Conservation (phyloP, 495 filamentous ascomycete species). For the Aspergillus asperescens region DNA sequence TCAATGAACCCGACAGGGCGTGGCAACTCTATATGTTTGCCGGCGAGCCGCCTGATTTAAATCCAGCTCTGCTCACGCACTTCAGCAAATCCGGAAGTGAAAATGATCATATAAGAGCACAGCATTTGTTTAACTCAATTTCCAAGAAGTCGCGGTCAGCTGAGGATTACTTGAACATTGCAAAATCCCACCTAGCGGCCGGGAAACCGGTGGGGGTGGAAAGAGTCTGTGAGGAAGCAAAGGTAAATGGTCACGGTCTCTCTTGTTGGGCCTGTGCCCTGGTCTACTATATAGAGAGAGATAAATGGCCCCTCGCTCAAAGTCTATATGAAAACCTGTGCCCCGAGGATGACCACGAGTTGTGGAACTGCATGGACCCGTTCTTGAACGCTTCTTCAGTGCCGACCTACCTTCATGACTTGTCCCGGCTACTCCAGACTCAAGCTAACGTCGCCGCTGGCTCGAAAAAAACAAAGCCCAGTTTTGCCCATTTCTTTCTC, state of each 20-base stretch:
- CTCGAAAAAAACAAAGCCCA: background rate
- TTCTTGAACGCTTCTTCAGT: constrained; percentile 13
- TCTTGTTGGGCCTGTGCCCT: constrained; percentile 26
- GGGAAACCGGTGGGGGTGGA: constrained; percentile 18
- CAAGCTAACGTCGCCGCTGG: background rate
- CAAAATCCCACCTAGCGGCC: constrained; percentile 23
- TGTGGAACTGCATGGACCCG: constrained; percentile 9
- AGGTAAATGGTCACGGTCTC: constrained; percentile 19
- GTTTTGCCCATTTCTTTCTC: constrained; percentile 24
- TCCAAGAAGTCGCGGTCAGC: constrained; percentile 23
- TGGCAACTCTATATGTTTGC: constrained; percentile 35
- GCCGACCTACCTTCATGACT: constrained; percentile 8
- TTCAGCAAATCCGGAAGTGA: constrained; percentile 30
- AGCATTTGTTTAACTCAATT: constrained; percentile 39
- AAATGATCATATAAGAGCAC: constrained; percentile 35
- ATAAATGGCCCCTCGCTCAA: constrained; percentile 29
- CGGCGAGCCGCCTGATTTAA: constrained; percentile 23
- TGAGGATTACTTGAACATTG: constrained; percentile 36
- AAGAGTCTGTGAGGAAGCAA: constrained; percentile 28
- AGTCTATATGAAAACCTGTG: constrained; percentile 16
- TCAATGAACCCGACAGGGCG: constrained; percentile 26
- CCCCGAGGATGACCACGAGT: constrained; percentile 10
- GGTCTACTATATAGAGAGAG: constrained; percentile 29
- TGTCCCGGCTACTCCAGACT: constrained; percentile 17
- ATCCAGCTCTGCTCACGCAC: constrained; percentile 32